Conservation (phyloP, 192 early-diverging fungal genomes). For the Gonapodya sp. region DNA sequence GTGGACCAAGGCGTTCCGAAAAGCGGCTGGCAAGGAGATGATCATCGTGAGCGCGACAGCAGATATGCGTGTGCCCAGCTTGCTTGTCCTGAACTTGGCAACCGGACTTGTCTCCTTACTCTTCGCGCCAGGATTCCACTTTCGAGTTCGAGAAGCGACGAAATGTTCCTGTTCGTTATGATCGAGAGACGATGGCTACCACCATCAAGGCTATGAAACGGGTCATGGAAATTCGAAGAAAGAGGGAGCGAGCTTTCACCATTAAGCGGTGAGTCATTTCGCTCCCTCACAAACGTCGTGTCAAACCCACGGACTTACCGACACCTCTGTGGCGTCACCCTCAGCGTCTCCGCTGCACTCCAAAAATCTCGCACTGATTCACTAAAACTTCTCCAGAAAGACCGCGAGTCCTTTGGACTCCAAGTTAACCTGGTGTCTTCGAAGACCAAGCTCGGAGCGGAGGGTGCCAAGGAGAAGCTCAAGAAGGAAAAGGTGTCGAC, state of each 20-base stretch:
- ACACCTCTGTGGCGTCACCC: background rate
- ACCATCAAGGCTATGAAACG: conserved; percentile 99
- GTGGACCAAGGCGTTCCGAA: conserved; percentile 99
- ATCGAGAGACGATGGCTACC: conserved; percentile 90
- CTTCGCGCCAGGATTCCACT: conserved; percentile 63
- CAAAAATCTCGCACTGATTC: background rate
- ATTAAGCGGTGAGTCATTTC: background rate
- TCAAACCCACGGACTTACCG: background rate
- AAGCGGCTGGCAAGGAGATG: conserved; percentile 99
- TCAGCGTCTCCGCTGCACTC: background rate
- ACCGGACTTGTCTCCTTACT: conserved; percentile 6
- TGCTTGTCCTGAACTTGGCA: no score
- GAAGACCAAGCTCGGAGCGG: conserved; percentile 59
- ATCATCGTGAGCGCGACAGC: conserved; percentile 61
- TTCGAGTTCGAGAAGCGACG: conserved; percentile 98
- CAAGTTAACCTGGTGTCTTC: conserved; percentile 52
- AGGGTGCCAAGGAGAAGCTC: conserved; percentile 45
- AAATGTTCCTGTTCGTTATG: conserved; percentile 95
- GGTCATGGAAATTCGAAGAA: conserved; percentile 85
- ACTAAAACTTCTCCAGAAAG: background rate
- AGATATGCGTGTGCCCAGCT: background rate
- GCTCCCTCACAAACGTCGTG: background rate
- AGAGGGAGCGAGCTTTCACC: conserved; percentile 58
- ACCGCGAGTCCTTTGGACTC: background rate
- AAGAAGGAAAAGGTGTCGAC: conserved; percentile 54